Evolutionary conservation across 2,329 filamentous ascomycete genomes (phyloP).

Genomic region (Ascochyta pisi): DNA sequence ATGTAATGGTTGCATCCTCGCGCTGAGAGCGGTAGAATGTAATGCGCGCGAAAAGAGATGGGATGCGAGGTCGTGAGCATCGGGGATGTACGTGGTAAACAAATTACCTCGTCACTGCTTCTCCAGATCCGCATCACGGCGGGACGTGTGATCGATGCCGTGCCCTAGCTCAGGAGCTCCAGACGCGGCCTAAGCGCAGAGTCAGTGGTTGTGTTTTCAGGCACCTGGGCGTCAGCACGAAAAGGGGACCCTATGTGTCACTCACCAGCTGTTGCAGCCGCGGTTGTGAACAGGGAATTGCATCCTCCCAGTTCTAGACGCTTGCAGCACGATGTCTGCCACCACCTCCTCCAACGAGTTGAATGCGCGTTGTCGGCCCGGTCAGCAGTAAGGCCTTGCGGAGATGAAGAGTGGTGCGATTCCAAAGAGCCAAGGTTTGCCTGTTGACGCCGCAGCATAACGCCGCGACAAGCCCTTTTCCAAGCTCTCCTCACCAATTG

Average conservation of each 20-base stretch:
- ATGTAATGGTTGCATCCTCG: background rate
- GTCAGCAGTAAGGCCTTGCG: background rate
- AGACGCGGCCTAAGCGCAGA: constrained; percentile 3
- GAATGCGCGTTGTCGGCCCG: constrained; percentile 2
- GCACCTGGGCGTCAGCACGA: constrained; percentile 3
- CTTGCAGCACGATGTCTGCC: constrained; percentile 6
- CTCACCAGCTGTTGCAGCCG: constrained; percentile 3
- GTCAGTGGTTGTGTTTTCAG: constrained; percentile 9
- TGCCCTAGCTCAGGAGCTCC: constrained; percentile 11
- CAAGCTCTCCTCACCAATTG: background rate
- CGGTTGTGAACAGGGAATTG: background rate
- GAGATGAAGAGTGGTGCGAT: constrained; percentile 16
- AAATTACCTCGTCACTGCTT: constrained; percentile 10
- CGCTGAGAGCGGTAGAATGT: constrained; percentile 1
- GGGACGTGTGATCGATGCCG: constrained; percentile 18
- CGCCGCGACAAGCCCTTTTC: too few relatives aligned
- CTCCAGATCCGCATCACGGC: constrained; percentile 19
- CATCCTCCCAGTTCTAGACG: constrained; percentile 11
- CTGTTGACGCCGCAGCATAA: too few relatives aligned
- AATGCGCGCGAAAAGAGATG: background rate
- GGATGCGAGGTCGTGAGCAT: background rate
- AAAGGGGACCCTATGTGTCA: constrained; percentile 4
- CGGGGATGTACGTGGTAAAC: constrained; percentile 4
- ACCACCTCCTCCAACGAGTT: background rate
- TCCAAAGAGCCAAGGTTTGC: background rate